These are phyloP conservation scores for Phytophthora rubi DNA, from an alignment of 352 stramenopile species.

Conservation along the genomic window DNA sequence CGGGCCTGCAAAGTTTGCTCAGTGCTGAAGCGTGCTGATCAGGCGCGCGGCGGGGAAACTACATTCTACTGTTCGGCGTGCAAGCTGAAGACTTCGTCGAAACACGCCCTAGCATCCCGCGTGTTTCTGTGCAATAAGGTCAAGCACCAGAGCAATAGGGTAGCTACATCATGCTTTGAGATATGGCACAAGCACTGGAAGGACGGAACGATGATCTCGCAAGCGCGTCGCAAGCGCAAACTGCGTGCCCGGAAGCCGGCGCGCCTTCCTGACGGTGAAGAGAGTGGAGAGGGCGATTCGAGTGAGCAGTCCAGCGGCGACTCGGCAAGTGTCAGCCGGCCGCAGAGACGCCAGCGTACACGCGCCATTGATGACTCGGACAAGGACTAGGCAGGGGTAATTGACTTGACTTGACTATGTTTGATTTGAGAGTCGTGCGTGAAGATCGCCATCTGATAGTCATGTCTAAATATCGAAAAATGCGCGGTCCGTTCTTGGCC, in stretches of 20 bases:
- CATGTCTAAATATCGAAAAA: too few relatives aligned
- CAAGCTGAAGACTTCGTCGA: constrained; percentile 12
- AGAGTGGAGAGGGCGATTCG: not conserved
- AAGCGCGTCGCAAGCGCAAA: not conserved
- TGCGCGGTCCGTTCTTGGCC: too few relatives aligned
- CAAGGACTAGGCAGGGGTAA: too few relatives aligned
- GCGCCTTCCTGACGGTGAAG: not conserved
- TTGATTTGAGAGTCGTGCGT: too few relatives aligned
- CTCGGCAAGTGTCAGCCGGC: not conserved
- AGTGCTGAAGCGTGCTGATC: not conserved
- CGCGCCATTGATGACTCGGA: not conserved
- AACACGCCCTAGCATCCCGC: not conserved
- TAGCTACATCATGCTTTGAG: not conserved
- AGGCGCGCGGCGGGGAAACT: not conserved
- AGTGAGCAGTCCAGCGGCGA: not conserved
- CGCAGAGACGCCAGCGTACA: not conserved
- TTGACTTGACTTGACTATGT: too few relatives aligned
- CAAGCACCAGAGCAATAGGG: constrained; percentile 6
- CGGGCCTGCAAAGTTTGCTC: not conserved
- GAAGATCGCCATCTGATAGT: too few relatives aligned
- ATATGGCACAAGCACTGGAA: not conserved
- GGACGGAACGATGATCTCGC: not conserved
- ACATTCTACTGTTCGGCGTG: constrained; percentile 10
- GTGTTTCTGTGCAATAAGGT: constrained; percentile 23
- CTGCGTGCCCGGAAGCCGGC: not conserved